Base-by-base conservation (phyloP, 1,139 yeast species). In the Blastobotrys elegans region DNA sequence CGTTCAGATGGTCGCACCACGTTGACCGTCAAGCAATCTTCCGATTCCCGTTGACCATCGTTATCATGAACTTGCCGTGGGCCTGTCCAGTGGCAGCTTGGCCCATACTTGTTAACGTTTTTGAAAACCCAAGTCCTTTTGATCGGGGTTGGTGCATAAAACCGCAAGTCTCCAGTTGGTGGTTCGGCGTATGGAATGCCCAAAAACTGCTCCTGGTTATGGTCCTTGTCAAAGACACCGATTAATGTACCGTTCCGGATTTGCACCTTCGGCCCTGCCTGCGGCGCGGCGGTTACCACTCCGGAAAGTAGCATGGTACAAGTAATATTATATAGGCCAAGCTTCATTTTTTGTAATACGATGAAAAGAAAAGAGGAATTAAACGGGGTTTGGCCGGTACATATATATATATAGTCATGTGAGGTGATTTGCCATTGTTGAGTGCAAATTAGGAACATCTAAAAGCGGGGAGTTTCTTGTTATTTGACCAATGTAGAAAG, bases 111-210 rank as follows among this genome's bases (percentile, higher is more conserved):
- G 17, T 41, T 43, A 6, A 54, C 54, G 8, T 43, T 17, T 31
- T 49, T 40, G 5, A 31, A 47, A 18, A 42, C 42, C 18, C 44
- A 37, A n/a, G 38, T 22, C 32, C 16, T 21, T 6, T 36, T 35
- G 24, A 18, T 27, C n/a, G 51, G 48, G 30, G 14, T 20, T 3
- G 56, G 52, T 4, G 44, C 52, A 31, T 44, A 32, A 44, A 60
- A 59, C 17, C 63, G 44, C 17, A 54, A 48, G 2, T 51, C 43
- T 4, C 55, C 57, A 6, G 52, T 43, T 1, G 64, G 63, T 5
- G 63, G 60, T 11, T 51, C 43, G 1, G 61, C 62, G 48, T 48
- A 60, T 2, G 63, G 63, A 16, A 60, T 51, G 2, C 56, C 56
- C 17, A 46, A 31, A 21, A 53, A 53, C 2, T 29, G 21, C 16